Evolutionary conservation across 2,329 filamentous ascomycete species (phyloP).

Genomic region (Leptosphaerulina australis): DNA sequence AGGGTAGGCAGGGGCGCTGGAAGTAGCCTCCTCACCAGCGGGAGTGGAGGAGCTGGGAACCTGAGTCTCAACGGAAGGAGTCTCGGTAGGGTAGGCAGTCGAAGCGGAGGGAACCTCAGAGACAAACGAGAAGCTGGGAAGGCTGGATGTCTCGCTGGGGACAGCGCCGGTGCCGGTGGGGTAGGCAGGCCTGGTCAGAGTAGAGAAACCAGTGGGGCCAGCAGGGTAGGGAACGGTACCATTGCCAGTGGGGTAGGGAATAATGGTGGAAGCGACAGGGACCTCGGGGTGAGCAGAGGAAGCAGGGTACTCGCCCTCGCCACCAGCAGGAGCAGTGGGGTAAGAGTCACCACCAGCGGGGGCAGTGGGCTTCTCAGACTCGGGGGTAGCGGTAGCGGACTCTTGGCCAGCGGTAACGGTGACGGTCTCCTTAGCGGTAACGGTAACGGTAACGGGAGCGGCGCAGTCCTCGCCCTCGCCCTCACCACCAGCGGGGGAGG

Average conservation of each 20-base stretch:
- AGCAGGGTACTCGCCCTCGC: constrained; percentile 18
- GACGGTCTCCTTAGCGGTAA: constrained; percentile 48
- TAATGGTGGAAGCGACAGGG: constrained; percentile 23
- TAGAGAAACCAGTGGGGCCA: constrained; percentile 43
- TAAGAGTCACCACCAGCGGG: no score
- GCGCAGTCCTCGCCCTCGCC: constrained; percentile 41
- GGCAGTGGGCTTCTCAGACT: constrained; percentile 17
- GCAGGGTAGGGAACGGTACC: constrained; percentile 33
- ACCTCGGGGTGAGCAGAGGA: constrained; percentile 5
- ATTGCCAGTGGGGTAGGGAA: constrained; percentile 36
- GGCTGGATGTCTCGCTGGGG: constrained; percentile 26
- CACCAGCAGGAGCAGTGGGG: constrained; percentile 19
- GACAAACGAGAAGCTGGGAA: constrained; percentile 35
- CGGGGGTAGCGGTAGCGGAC: constrained; percentile 16
- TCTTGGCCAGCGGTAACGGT: constrained; percentile 39
- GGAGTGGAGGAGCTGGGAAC: constrained; percentile 22
- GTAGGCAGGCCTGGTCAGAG: constrained; percentile 34
- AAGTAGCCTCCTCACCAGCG: constrained; percentile 18
- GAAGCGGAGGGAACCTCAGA: constrained; percentile 28
- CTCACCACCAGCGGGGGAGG: constrained; percentile 16
- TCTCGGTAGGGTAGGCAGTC: constrained; percentile 10
- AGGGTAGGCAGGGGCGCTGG: constrained; percentile 24
- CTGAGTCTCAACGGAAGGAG: constrained; percentile 21
- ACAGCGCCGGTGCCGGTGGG: constrained; percentile 27
- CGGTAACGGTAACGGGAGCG: constrained; percentile 45